These are phyloP conservation scores for Durusdinium trenchii DNA, from an alignment of 73 alveolate species.

Conservation along the genomic window DNA sequence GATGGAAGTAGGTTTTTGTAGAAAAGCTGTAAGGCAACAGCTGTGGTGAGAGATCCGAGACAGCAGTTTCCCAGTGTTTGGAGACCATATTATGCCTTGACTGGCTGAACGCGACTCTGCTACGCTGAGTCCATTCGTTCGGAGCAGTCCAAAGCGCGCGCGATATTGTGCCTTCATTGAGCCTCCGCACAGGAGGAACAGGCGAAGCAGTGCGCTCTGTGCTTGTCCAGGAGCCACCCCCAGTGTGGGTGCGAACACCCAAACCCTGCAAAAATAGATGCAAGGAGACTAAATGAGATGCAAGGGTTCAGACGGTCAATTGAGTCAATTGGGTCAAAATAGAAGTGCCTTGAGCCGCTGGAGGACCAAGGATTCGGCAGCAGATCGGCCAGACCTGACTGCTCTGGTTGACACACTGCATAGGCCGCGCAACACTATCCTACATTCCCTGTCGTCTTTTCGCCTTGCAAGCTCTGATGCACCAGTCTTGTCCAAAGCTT, in stretches of 20 bases:
- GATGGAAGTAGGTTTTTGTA: too few species aligned
- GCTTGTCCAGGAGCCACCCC: constrained; percentile 63
- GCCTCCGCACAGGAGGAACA: constrained; percentile 22
- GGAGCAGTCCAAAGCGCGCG: too few species aligned
- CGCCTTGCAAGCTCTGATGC: constrained; percentile 42
- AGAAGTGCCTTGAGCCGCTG: constrained; percentile 31
- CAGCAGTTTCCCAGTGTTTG: too few species aligned
- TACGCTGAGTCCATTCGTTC: too few species aligned
- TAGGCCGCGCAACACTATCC: too few species aligned
- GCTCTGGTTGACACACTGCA: neutral
- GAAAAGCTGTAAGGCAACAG: too few species aligned
- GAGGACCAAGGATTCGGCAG: constrained; percentile 44
- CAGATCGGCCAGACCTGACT: constrained; percentile 60
- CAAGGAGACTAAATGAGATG: neutral
- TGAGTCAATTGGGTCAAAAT: neutral
- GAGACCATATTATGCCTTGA: too few species aligned
- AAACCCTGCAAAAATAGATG: neutral
- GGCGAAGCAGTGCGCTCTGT: constrained; percentile 61
- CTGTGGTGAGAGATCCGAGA: too few species aligned
- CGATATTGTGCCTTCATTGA: neutral
- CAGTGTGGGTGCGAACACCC: constrained; percentile 35
- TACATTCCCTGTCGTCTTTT: too few species aligned
- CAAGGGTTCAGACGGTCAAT: neutral
- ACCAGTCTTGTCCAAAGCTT: constrained; percentile 32
- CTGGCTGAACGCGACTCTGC: too few species aligned